Evolutionary conservation across 2,329 filamentous ascomycete species (phyloP).

Genomic region (Alternaria burnsii): DNA sequence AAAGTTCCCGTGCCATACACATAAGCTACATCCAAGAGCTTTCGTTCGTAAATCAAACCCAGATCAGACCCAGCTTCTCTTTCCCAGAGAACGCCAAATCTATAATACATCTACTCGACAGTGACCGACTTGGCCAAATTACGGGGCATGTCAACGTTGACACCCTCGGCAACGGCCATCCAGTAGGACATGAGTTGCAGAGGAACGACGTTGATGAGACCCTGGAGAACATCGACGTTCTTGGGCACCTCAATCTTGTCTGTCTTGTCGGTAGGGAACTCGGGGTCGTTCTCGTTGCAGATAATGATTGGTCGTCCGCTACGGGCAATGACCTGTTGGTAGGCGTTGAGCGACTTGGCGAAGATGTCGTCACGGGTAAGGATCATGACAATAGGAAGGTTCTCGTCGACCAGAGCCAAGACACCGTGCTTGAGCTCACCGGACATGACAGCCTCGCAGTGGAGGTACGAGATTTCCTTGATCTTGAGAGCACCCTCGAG

Average conservation of each 20-base stretch:
- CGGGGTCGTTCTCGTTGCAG: conserved; percentile 88
- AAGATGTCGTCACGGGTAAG: conserved; percentile 95
- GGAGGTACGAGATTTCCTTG: conserved; percentile 99
- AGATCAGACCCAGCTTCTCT: conserved; percentile 36
- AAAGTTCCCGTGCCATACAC: conserved; percentile 18
- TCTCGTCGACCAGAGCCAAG: conserved; percentile 94
- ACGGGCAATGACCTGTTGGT: conserved; percentile 98
- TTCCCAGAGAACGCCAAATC: conserved; percentile 21
- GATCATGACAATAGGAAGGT: conserved; percentile 99
- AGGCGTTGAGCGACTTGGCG: conserved; percentile 98
- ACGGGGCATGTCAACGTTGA: conserved; percentile 98
- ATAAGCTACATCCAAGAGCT: conserved; percentile 31
- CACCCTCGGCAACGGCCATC: conserved; percentile 92
- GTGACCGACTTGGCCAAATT: conserved; percentile 99
- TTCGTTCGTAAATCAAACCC: conserved; percentile 35
- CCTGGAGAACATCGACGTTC: conserved; percentile 94
- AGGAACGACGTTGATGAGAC: conserved; percentile 96
- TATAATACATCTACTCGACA: conserved; percentile 76
- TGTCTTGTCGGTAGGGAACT: conserved; percentile 87
- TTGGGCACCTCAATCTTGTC: conserved; percentile 98
- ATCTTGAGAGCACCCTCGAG: conserved; percentile 98
- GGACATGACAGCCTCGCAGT: conserved; percentile 99
- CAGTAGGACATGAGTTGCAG: conserved; percentile 99
- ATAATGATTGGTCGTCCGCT: conserved; percentile 97
- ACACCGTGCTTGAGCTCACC: conserved; percentile 99